These are phyloP conservation scores for Lenzites betulinus DNA, from an alignment of 768 basidiomycete species.

Conservation along the genomic window DNA sequence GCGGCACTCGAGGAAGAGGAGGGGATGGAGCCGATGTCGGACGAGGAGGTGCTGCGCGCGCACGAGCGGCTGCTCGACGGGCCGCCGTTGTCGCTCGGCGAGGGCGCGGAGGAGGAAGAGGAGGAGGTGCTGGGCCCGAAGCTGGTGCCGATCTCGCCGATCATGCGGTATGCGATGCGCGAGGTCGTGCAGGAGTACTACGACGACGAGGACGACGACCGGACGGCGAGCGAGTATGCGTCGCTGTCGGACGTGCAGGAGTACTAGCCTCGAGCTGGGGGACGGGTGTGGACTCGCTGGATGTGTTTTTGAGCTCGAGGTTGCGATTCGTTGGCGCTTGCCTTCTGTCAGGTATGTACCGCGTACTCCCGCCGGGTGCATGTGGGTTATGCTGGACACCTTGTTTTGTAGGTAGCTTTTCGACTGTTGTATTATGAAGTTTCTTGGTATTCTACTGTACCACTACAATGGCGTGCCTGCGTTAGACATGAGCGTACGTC, in stretches of 20 bases:
- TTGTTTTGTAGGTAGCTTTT: background rate
- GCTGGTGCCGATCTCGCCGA: conserved; percentile 74
- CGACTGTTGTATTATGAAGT: background rate
- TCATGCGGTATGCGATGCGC: conserved; percentile 83
- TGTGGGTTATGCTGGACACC: background rate
- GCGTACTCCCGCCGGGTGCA: background rate
- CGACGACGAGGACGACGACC: conserved; percentile 72
- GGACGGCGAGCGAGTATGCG: conserved; percentile 76
- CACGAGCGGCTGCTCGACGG: conserved; percentile 41
- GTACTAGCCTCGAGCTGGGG: conserved; percentile 41
- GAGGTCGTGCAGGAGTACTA: conserved; percentile 84
- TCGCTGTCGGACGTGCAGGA: conserved; percentile 80
- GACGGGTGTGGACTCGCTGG: background rate
- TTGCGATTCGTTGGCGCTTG: too few species aligned
- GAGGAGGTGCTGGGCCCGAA: conserved; percentile 71
- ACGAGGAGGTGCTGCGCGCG: conserved; percentile 47
- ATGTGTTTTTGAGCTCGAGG: background rate
- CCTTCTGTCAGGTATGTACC: background rate
- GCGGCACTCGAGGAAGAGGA: conserved; percentile 40
- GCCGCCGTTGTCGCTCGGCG: conserved; percentile 41
- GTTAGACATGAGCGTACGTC: too few species aligned
- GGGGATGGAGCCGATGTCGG: conserved; percentile 50
- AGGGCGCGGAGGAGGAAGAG: conserved; percentile 36
- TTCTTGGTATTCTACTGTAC: background rate
- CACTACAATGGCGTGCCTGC: too few species aligned